Evolutionary conservation across 1,284 basidiomycete species (phyloP), one percentile per base, ranked within the genome.

Genomic region (Cystobasidiaceae sp.): DNA sequence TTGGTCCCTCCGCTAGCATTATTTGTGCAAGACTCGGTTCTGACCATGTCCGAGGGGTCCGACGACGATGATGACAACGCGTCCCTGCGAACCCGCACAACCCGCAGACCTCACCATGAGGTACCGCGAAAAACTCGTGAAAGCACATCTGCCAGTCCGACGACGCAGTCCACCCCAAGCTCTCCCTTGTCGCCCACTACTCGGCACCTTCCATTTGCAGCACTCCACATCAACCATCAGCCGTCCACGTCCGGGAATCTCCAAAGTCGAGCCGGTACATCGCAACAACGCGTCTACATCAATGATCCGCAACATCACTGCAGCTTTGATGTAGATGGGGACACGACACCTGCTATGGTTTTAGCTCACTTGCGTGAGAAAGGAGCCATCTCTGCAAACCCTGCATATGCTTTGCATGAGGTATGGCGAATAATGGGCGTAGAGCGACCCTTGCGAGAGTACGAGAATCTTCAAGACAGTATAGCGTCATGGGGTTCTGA

Each of bases 381-480:
- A 34, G 33, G 25, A 27, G 48, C 52, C 25, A 56, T 64, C 32
- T 64, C 61, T 19, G 8, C 61, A 0, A 64, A 64, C 30, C 43
- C 61, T 5, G 61, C 61, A 4, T 64, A 44, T 39, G 48, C 37
- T n/a, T 55, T 66, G 13, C 48, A 39, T 1, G 57, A 60, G 33
- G 34, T 60, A 21, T 67, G 65, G 65, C 50, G 57, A 4, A 37
- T 9, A 2, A 37, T 57, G 30, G 65, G 65, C 19, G 57, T 67
- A 11, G 91, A 96, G 76, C 86, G 92, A 2, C 90, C 90, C 9
- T 80, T 94, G 49, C 80, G 92, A 66, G 84, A 84, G 73, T 94
- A 86, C 73, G 92, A 96, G 75, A 77, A 85, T 25, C 75, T 93
- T 7, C 61, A 64, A 19, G 61, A 64, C 19, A 64, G 17, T 77